Evolutionary conservation across 345 rosid genomes (phyloP).

Genomic region (Linum trigynum): DNA sequence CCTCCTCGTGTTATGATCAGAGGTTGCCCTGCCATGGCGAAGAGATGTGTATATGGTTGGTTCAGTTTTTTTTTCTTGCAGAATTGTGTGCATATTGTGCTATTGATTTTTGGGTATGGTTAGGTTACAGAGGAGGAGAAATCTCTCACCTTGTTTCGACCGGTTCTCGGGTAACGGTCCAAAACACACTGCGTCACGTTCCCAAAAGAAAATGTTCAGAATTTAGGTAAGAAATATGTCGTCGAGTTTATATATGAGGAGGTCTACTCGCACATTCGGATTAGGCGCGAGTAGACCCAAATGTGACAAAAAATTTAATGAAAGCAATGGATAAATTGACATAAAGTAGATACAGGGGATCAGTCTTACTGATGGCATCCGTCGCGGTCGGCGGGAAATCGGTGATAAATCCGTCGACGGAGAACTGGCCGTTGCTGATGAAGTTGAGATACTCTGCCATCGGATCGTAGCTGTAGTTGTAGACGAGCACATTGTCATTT

Average conservation of each 20-base stretch:
- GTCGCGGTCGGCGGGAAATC: constrained; percentile 83
- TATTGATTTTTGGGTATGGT: no score
- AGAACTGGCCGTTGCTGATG: constrained; percentile 36
- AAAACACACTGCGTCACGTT: constrained; percentile 51
- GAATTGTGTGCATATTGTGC: background rate
- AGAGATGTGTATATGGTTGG: no score
- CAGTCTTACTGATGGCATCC: constrained; percentile 47
- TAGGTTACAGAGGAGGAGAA: background rate
- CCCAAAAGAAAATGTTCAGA: no score
- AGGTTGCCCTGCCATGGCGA: constrained; percentile 24
- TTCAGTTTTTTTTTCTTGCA: no score
- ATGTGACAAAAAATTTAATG: no score
- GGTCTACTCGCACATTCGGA: no score
- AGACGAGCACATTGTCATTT: constrained; percentile 45
- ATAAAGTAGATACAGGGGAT: background rate
- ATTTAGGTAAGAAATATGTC: no score
- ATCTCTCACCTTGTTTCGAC: constrained; percentile 28
- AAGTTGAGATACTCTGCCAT: constrained; percentile 55
- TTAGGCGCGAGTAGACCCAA: background rate
- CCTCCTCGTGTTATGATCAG: constrained; percentile 71
- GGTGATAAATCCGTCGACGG: constrained; percentile 71
- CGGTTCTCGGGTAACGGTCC: constrained; percentile 23
- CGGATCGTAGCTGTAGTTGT: constrained; percentile 68
- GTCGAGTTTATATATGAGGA: no score
- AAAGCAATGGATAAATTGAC: no score